These are phyloP conservation scores for Candolleomyces efflorescens DNA, from an alignment of 768 basidiomycete genomes.

Conservation along the genomic window DNA sequence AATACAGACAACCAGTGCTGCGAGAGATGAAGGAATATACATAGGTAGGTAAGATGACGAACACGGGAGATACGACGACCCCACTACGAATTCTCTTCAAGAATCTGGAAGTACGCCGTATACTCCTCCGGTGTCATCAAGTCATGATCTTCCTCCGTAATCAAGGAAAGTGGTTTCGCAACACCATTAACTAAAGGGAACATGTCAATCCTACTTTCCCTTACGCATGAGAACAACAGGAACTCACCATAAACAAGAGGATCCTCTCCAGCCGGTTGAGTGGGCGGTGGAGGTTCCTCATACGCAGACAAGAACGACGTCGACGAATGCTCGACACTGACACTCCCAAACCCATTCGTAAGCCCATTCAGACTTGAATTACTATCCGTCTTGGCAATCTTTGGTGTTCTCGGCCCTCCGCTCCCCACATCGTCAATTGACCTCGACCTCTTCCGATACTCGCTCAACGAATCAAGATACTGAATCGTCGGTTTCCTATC, in stretches of 20 bases:
- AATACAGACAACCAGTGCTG: too few species aligned
- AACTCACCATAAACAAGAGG: constrained; percentile 65
- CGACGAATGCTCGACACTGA: not conserved
- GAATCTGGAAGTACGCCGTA: constrained; percentile 70
- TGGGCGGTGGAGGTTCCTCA: not conserved
- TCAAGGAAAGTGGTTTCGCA: constrained; percentile 66
- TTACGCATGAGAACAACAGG: constrained; percentile 3
- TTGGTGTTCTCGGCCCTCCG: constrained; percentile 35
- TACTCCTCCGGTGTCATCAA: constrained; percentile 94
- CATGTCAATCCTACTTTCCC: not conserved
- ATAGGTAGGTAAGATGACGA: not conserved
- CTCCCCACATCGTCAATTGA: constrained; percentile 55
- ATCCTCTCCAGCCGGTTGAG: constrained; percentile 37
- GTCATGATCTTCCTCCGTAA: constrained; percentile 92
- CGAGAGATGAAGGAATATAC: not conserved
- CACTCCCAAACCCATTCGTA: constrained; percentile 17
- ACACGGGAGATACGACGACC: not conserved
- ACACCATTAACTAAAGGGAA: constrained; percentile 62
- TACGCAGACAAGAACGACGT: not conserved
- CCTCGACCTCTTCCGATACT: constrained; percentile 70
- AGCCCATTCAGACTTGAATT: constrained; percentile 6
- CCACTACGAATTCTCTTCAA: constrained; percentile 42
- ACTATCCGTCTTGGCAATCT: constrained; percentile 31
- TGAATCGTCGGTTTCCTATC: constrained; percentile 65
- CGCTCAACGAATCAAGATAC: constrained; percentile 66